These are phyloP conservation scores for Cinchona pubescens DNA, from an alignment of 257 asterid genomes.

Conservation along the genomic window DNA sequence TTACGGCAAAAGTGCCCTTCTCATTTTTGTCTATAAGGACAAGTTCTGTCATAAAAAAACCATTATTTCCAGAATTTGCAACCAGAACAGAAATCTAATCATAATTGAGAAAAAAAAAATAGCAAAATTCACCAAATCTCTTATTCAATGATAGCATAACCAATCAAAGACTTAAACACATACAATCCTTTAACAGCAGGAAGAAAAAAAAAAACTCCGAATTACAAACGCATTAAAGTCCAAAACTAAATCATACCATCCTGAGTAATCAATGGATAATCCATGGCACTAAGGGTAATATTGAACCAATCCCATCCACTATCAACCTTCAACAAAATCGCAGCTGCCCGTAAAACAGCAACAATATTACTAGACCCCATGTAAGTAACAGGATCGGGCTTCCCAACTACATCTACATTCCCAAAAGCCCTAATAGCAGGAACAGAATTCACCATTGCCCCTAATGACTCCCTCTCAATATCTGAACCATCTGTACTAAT, in stretches of 20 bases:
- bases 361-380: slow-evolving; percentile 92
- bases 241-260: slow-evolving; percentile 62
- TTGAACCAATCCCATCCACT: slow-evolving; percentile 97
- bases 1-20: no score
- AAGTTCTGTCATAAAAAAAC: background rate
- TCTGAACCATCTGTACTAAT: slow-evolving; percentile 68
- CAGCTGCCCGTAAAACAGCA: slow-evolving; percentile 73
- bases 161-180: background rate
- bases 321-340: slow-evolving; percentile 79
- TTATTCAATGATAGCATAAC: background rate
- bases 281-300: slow-evolving; percentile 76
- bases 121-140: slow-evolving; percentile 10
- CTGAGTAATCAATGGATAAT: slow-evolving; percentile 89
- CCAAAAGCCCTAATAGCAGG: slow-evolving; percentile 77
- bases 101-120: background rate
- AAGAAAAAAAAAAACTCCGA: background rate
- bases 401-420: slow-evolving; percentile 94
- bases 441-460: slow-evolving; percentile 60
- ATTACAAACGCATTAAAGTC: slow-evolving; percentile 11
- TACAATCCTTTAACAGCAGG: background rate
- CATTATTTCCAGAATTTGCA: background rate
- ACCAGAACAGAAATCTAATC: background rate
- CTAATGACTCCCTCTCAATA: slow-evolving; percentile 69
- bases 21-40: no score
- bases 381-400: slow-evolving; percentile 89